These are phyloP conservation scores for Tulasnella calospora DNA, from an alignment of 768 basidiomycete genomes.

Conservation along the genomic window DNA sequence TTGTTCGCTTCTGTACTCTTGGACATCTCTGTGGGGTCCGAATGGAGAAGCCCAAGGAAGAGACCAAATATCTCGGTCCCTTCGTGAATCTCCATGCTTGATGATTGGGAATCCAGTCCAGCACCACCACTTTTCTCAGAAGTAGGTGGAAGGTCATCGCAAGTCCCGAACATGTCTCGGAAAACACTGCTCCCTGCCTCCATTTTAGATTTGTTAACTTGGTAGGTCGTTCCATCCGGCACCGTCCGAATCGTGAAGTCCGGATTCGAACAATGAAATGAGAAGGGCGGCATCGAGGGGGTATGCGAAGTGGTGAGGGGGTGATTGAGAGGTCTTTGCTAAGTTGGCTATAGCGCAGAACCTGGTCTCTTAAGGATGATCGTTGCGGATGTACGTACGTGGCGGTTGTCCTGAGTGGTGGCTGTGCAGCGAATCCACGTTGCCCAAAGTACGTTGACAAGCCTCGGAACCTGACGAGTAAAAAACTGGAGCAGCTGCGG, in stretches of 20 bases:
- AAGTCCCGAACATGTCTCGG: constrained; percentile 65
- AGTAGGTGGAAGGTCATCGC: constrained; percentile 38
- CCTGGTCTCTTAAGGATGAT: background rate
- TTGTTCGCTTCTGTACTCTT: background rate
- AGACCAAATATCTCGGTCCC: constrained; percentile 45
- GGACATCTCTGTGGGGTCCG: constrained; percentile 38
- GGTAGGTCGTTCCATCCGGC: constrained; percentile 42
- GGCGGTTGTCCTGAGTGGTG: background rate
- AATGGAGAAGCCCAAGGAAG: constrained; percentile 55
- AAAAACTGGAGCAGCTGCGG: background rate
- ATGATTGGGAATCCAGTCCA: constrained; percentile 31
- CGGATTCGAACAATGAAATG: constrained; percentile 46
- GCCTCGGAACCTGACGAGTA: background rate
- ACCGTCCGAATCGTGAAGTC: constrained; percentile 56
- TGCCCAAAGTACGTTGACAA: background rate
- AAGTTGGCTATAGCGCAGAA: background rate
- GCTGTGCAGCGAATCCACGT: background rate
- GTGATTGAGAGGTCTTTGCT: background rate
- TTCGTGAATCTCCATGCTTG: constrained; percentile 55
- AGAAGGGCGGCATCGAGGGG: constrained; percentile 20
- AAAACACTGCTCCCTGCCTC: constrained; percentile 55
- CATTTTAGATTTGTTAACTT: constrained; percentile 42
- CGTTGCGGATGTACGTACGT: background rate
- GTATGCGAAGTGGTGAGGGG: background rate
- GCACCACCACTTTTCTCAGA: background rate